phyloP scores from a whole-genome alignment of 441 rosid species.

The Adansonia rubrostipa region DNA sequence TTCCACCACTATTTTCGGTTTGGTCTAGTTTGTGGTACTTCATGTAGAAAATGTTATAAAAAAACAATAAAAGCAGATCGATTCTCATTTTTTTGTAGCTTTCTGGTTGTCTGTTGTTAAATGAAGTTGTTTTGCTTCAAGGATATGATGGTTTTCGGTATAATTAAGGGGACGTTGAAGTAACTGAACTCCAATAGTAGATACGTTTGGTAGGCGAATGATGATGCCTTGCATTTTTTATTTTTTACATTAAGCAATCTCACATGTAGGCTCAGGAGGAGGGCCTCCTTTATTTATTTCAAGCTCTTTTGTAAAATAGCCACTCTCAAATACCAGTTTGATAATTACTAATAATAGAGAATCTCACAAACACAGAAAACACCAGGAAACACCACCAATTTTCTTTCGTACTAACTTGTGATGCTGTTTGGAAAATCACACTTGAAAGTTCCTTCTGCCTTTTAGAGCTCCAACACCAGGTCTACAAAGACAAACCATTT shows the following conservation, averaged over 20 bases:
- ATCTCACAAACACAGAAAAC: constrained; percentile 32
- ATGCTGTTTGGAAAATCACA: not conserved
- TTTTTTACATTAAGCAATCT: constrained; percentile 25
- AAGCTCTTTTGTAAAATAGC: constrained; percentile 26
- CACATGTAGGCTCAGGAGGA: constrained; percentile 31
- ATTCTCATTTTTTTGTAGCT: constrained; percentile 4
- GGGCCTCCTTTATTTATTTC: constrained; percentile 36
- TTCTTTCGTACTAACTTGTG: constrained; percentile 7
- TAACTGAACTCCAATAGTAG: constrained; percentile 1
- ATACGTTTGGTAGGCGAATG: constrained; percentile 15
- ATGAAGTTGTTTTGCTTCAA: not conserved
- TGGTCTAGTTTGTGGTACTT: not conserved
- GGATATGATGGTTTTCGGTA: constrained; percentile 5
- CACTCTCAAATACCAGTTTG: constrained; percentile 34
- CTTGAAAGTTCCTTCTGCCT: constrained; percentile 29
- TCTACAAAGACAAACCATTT: constrained; percentile 42
- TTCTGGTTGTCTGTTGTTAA: constrained; percentile 14
- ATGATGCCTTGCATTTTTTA: constrained; percentile 21
- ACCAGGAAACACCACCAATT: not conserved
- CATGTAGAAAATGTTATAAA: not conserved
- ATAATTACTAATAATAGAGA: constrained; percentile 19
- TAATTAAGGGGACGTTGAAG: not conserved
- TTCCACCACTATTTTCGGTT: constrained; percentile 4
- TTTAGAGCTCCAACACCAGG: constrained; percentile 77
- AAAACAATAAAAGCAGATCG: not conserved